Base-by-base conservation (phyloP, 306 rosid species). In the Acacia acuminata region DNA sequence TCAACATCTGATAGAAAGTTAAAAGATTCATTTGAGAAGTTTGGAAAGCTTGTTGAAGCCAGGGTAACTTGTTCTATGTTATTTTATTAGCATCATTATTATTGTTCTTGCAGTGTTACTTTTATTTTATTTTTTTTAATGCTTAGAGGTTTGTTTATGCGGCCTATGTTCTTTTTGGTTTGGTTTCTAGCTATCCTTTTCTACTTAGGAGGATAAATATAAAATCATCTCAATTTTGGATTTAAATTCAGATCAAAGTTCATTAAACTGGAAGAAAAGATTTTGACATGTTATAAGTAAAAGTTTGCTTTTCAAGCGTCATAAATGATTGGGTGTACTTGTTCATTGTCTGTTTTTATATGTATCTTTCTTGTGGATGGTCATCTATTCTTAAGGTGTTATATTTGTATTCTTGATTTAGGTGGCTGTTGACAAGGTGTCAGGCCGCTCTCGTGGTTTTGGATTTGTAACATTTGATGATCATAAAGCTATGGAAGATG, bases 401-500 rank as follows among this genome's bases (percentile, higher is more conserved):
- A 60, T 24, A 17, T 25, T 7, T 58, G 61, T 40, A 76, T 75
- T 51, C 48, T 45, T 83, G 25, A 75, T 84, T 36, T 77, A 96
- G 99, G 99, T 96, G 22, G 99, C 91, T 79, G 89, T 96, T 73
- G 99, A 96, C 89, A 96, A 92, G 83, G 88, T 92, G 78, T 94
- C 99, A 82, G 98, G 98, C 4, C 97, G 99, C 15, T 96, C 99
- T 72, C 99, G 99, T 79, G 99, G 99, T 77, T 96, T 96, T 89
- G 99, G 99, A 50, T 96, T 96, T 79, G 99, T 96, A 82, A 96
- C 99, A 32, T 96, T 92, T 91, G 99, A 96, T 90, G 99, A 92
- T 3, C 90, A 92, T 90, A 89, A 96, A 80, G 98, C 96, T 77
- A 96, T 96, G 99, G 98, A 93, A 10, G 99, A 96, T 24, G 99